Base-by-base conservation (phyloP, 352 stramenopile species). In the Phytophthora melonis region DNA sequence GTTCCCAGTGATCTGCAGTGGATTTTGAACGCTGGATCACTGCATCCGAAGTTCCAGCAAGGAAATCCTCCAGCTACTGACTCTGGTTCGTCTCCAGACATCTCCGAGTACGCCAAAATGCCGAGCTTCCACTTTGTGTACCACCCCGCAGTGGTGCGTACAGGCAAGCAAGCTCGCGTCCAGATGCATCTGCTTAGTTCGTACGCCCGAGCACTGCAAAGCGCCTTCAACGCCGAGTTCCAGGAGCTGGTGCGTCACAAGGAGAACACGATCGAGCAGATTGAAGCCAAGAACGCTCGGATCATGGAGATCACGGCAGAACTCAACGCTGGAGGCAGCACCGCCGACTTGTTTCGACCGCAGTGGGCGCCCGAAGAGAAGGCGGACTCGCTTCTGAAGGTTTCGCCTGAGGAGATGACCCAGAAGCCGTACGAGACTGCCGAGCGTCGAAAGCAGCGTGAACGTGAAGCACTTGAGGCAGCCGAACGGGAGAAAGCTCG, bases 221-320 rank as follows among this genome's bases (percentile, higher is more conserved):
- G 64, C 25, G 72, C 82, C 23, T 98, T 97, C 83, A 98, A 98
- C 70, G 66, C 70, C 41, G 85, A 95, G 55, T 97, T 98, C 66
- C 71, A 93, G 30, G 82, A 86, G 50, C 69, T 98, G 1, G 66
- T 78, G 27, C 77, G 74, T 23, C 79, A 90, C 11, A 98, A 98
- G 56, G 78, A 93, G 52, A 77, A 81, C 64, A 93, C 90, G 1
- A 84, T 97, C 43, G 90, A 95, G 34, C 84, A 96, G 62, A 95
- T 98, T 34, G 86, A 97, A 47, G 79, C 84, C 32, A 97, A 97
- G 70, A 97, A 97, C 61, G 80, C 86, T 23, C 89, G 95, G 32
- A 97, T 98, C 61, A 61, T 80, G 19, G 91, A 98, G 63, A 98
- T 98, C 55, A 71, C 83, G 27, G 49, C 59, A 11, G 93, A 98